Evolutionary conservation across 2,329 filamentous ascomycete genomes (phyloP).

Genomic region (Pseudonectria foliicola): DNA sequence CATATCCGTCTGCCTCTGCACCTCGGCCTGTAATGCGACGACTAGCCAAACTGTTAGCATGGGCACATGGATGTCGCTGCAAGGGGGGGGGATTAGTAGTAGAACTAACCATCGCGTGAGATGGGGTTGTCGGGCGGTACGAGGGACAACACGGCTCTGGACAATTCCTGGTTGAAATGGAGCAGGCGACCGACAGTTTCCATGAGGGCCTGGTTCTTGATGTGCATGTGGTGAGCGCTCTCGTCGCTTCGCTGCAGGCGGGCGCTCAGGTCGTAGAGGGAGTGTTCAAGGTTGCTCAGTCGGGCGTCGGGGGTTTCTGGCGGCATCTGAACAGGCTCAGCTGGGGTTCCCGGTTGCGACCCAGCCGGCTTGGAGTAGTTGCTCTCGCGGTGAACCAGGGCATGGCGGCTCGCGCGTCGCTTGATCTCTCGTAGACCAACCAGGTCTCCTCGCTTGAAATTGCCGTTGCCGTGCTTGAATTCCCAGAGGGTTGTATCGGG

Average conservation of each 20-base stretch:
- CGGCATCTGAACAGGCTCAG: slow-evolving; percentile 65
- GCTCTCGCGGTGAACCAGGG: slow-evolving; percentile 88
- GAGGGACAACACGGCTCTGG: slow-evolving; percentile 64
- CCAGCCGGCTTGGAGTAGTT: slow-evolving; percentile 65
- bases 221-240: slow-evolving; percentile 66
- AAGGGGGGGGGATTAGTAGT: too few relatives aligned
- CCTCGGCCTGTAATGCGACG: slow-evolving; percentile 48
- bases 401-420: slow-evolving; percentile 84
- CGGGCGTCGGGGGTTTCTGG: slow-evolving; percentile 72
- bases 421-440: slow-evolving; percentile 92
- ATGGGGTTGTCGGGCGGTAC: slow-evolving; percentile 70
- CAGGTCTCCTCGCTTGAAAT: slow-evolving; percentile 91
- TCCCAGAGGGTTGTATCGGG: slow-evolving; percentile 95
- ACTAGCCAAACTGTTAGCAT: slow-evolving; percentile 34
- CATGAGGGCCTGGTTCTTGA: slow-evolving; percentile 74
- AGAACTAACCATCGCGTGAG: slow-evolving; percentile 69
- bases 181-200: slow-evolving; percentile 67
- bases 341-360: slow-evolving; percentile 77
- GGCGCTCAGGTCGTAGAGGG: slow-evolving; percentile 69
- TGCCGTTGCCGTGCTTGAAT: slow-evolving; percentile 96
- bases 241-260: slow-evolving; percentile 80
- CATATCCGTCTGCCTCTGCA: slow-evolving; percentile 54
- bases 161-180: slow-evolving; percentile 79
- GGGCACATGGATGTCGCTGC: slow-evolving; percentile 42
- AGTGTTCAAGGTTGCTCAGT: slow-evolving; percentile 70